phyloP scores from a whole-genome alignment of 2,329 filamentous ascomycete genomes.

The Colletotrichum magnum region DNA sequence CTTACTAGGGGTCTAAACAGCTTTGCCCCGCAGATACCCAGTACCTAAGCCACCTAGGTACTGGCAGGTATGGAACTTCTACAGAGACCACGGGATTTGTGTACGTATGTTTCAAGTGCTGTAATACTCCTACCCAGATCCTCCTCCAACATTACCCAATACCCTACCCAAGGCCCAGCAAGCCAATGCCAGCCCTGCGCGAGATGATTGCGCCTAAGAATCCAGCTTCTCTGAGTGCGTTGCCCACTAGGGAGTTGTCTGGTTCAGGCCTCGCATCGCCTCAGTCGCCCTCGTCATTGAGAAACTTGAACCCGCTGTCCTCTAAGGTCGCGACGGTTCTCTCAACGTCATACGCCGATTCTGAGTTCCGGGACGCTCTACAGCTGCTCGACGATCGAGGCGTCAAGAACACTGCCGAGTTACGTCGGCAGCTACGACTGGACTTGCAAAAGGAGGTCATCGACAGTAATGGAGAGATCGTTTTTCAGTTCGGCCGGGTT shows the following conservation, averaged over 20 bases:
- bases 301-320: conserved; percentile 76
- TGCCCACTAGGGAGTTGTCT: conserved; percentile 38
- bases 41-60: too few relatives aligned
- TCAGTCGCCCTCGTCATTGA: conserved; percentile 50
- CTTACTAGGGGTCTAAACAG: too few relatives aligned
- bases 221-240: conserved; percentile 7
- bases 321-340: conserved; percentile 88
- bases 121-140: too few relatives aligned
- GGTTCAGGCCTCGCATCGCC: conserved; percentile 16
- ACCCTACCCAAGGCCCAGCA: too few relatives aligned
- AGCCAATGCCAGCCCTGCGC: background rate
- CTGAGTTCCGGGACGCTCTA: conserved; percentile 90
- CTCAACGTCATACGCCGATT: conserved; percentile 92
- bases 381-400: conserved; percentile 81
- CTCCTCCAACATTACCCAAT: too few relatives aligned
- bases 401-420: conserved; percentile 81
- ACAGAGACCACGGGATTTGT: too few relatives aligned
- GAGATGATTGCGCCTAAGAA: background rate
- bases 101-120: too few relatives aligned
- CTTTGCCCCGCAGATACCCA: too few relatives aligned
- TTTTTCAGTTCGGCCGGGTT: conserved; percentile 89
- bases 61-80: too few relatives aligned
- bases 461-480: conserved; percentile 89
- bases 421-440: conserved; percentile 82
- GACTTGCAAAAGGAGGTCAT: conserved; percentile 94